Evolutionary conservation across 1,284 basidiomycete genomes (phyloP), one percentile per base, ranked within the genome.

Genomic region (Rhodotorula sp.): DNA sequence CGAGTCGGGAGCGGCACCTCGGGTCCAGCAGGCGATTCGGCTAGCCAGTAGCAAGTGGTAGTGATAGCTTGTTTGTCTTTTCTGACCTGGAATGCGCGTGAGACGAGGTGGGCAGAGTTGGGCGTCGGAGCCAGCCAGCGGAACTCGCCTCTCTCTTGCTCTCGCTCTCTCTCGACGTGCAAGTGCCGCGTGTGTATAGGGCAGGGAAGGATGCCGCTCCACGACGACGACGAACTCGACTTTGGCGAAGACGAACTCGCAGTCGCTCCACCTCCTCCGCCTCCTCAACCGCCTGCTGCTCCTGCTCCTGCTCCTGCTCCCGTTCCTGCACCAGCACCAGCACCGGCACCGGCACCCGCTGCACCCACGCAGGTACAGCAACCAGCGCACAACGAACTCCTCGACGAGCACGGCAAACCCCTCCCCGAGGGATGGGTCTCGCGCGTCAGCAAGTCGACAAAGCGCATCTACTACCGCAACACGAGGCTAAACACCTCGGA

Each of bases 231-330:
- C 51, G 74, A 76, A 20, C 75, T 76, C 70, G 75, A 76, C 68
- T 76, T 76, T 67, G 75, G 73, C 48, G 75, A 76, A 39, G 75
- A 76, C 68, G 75, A 76, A 1, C 69, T 76, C 51, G 70, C 67
- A 14, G 14, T 56, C 43, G 43, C 64, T 51, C 57, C 21, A 2
- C 58, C 21, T 6, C 58, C 43, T 47, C 47, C 18, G 26, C 21
- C 60, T 31, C 15, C 62, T 16, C 51, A 8, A 2, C 59, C 58
- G 58, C 52, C n/a, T n/a, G n/a, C 47, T 31, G 26, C 52, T 18
- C 56, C 43, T 20, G 29, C 62, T 12, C 29, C 26, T 26, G 26
- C 46, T 26, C 15, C 63, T 14, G 23, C 29, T 8, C 20, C 57
- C 0, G 26, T 67, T 23, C 31, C 67, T 16, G 43, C 51, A 46